Evolutionary conservation across 805 yeast species (phyloP).

Genomic region (Starmerella tilneyi): DNA sequence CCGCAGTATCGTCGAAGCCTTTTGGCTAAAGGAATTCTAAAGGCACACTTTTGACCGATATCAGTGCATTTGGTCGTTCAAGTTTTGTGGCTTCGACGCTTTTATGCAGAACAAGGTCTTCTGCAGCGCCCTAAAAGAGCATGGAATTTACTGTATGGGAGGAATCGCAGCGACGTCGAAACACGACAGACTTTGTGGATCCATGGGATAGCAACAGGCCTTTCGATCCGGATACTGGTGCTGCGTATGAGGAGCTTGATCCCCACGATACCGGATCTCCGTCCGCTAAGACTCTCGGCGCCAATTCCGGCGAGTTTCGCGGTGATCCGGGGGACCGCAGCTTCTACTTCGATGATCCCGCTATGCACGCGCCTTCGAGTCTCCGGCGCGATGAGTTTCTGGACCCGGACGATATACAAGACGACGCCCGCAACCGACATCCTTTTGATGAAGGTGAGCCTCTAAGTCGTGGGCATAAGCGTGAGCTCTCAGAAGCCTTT

Average conservation of each 20-base stretch:
- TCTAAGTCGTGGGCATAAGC: constrained; percentile 13
- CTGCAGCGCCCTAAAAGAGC: constrained; percentile 1
- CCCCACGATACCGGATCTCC: constrained; percentile 1
- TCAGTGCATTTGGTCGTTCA: background rate
- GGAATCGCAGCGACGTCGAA: constrained; percentile 4
- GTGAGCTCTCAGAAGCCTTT: constrained; percentile 19
- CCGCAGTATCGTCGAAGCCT: too few relatives aligned
- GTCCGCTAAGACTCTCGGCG: background rate
- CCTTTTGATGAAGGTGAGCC: background rate
- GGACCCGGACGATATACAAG: constrained; percentile 3
- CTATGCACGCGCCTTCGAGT: constrained; percentile 1
- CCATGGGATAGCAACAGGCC: background rate
- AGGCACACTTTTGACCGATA: background rate
- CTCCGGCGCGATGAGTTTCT: background rate
- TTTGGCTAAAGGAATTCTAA: too few relatives aligned
- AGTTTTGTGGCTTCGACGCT: background rate
- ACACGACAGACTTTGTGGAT: constrained; percentile 1
- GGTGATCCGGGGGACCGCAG: background rate
- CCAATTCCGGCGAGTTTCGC: background rate
- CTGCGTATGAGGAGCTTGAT: constrained; percentile 1
- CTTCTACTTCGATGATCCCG: background rate
- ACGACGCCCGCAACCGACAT: background rate
- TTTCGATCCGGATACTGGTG: constrained; percentile 3
- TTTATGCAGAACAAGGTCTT: background rate
- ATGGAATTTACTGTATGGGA: constrained; percentile 19